Evolutionary conservation across 768 basidiomycete genomes (phyloP), one percentile per base, ranked within the genome.

Genomic region (Trichaptum fuscoviolaceum): DNA sequence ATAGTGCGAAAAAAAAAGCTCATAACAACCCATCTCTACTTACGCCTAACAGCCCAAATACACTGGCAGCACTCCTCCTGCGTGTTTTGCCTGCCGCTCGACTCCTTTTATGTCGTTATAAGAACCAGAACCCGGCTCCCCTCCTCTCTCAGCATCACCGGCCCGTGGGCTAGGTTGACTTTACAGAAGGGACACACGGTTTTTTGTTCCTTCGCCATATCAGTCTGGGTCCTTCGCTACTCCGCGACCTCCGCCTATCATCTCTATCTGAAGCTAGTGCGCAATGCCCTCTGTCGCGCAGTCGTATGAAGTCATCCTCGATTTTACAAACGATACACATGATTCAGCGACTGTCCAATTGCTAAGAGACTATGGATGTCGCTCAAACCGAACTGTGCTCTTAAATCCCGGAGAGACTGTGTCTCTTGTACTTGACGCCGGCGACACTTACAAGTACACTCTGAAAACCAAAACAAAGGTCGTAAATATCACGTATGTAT

Each of bases 251-350:
- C 59, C 59, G 59, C 30, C 59, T 34, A 34, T 34, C 59, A 61
- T 25, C 59, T 34, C 59, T 24, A 61, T 52, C 42, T 52, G 42
- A 52, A 52, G 59, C 30, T 61, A 61, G 59, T 61, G 25, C 23
- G 59, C 30, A 25, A 90, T 90, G 89, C 89, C 89, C 67, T 83
- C 82, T 30, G 77, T 81, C 70, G 79, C 85, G 17, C 82, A 87
- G 74, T 74, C 72, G 67, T 89, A 87, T 77, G 88, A 89, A 71
- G 82, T 90, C 73, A 79, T 85, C 65, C 84, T 90, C 73, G 86
- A 87, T 73, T 83, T 91, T 74, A 84, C 83, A 63, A 91, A 90
- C 74, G 89, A 90, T 71, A 88, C 87, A 18, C 83, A 80, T 70
- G 85, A 87, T 72, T 82, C 79, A 64, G 83, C 86, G 67, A 85